Evolutionary conservation across 2,329 filamentous ascomycete species (phyloP).

Genomic region (Ophiostoma populinum): DNA sequence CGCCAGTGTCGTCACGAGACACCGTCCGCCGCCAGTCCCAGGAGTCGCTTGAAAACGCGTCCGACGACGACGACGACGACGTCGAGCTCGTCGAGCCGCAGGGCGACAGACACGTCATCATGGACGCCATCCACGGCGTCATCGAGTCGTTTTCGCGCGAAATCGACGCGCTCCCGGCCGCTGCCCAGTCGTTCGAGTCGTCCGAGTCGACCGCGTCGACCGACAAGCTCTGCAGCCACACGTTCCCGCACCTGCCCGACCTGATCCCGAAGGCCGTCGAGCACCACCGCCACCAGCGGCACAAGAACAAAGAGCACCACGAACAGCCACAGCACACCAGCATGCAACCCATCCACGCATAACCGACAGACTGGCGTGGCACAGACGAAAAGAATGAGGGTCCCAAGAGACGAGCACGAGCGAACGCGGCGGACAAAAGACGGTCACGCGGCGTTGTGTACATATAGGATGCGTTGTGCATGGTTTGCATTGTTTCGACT

Average conservation of each 20-base stretch:
- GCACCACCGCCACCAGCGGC: slow-evolving; percentile 7
- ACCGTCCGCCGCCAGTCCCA: slow-evolving; percentile 5
- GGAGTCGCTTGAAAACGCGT: slow-evolving; percentile 8
- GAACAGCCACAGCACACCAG: too few relatives aligned
- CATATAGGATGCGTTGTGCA: too few relatives aligned
- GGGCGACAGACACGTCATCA: slow-evolving; percentile 10
- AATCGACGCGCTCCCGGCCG: slow-evolving; percentile 8
- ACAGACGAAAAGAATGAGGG: too few relatives aligned
- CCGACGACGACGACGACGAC: slow-evolving; percentile 10
- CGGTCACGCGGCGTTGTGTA: too few relatives aligned
- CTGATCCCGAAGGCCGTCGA: slow-evolving; percentile 13
- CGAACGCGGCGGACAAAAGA: too few relatives aligned
- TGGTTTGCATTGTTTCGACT: too few relatives aligned
- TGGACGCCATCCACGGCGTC: slow-evolving; percentile 12
- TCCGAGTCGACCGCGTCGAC: background rate
- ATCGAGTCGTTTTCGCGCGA: slow-evolving; percentile 14
- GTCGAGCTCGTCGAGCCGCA: slow-evolving; percentile 18
- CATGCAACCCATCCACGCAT: too few relatives aligned
- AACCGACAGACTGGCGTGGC: too few relatives aligned
- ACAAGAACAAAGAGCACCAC: too few relatives aligned
- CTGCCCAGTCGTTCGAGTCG: too few relatives aligned
- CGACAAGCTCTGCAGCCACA: background rate
- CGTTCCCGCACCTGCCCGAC: slow-evolving; percentile 7
- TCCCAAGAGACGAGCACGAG: too few relatives aligned
- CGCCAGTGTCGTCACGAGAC: slow-evolving; percentile 1